A percentile compares a stretch with the other conserved stretches of the same genome.
These are phyloP conservation scores for Stagonosporopsis cucurbitacearum DNA, from an alignment of 2,329 filamentous ascomycete genomes.

Conservation along the genomic window DNA sequence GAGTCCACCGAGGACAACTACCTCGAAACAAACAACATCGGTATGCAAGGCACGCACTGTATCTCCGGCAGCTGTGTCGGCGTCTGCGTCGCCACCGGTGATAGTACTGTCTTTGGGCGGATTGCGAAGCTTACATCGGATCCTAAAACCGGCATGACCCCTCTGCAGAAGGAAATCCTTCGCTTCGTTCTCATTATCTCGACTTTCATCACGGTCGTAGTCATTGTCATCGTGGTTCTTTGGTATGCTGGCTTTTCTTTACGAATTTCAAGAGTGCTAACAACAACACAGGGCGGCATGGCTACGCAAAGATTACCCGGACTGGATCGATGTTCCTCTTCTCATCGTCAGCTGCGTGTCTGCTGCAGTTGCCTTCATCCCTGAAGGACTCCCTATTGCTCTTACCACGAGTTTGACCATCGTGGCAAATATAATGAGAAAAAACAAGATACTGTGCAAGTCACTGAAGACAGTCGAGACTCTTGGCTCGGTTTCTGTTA, in stretches of 20 bases:
- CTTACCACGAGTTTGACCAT: conserved; percentile 71
- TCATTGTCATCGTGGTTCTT: conserved; percentile 68
- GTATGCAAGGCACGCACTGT: conserved; percentile 80
- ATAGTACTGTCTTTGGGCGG: conserved; percentile 75
- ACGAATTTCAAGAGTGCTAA: conserved; percentile 3
- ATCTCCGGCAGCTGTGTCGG: conserved; percentile 71
- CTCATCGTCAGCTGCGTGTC: conserved; percentile 75
- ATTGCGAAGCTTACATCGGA: conserved; percentile 75
- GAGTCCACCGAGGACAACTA: conserved; percentile 73
- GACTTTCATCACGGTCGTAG: conserved; percentile 69
- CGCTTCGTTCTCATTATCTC: conserved; percentile 76
- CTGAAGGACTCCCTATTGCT: conserved; percentile 59
- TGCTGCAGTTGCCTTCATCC: conserved; percentile 71
- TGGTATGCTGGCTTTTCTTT: conserved; percentile 56
- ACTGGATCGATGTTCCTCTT: conserved; percentile 74
- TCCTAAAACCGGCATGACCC: conserved; percentile 71
- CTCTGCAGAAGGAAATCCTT: conserved; percentile 74
- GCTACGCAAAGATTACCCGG: conserved; percentile 69
- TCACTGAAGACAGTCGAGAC: conserved; percentile 81
- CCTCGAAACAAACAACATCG: conserved; percentile 77
- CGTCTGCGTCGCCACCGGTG: conserved; percentile 74
- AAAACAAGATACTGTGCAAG: conserved; percentile 80
- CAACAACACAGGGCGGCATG: conserved; percentile 65
- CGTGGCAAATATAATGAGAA: conserved; percentile 76
- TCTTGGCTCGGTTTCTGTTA: conserved; percentile 72